Evolutionary conservation across 306 rosid species (phyloP).

Genomic region (Rosa persica): DNA sequence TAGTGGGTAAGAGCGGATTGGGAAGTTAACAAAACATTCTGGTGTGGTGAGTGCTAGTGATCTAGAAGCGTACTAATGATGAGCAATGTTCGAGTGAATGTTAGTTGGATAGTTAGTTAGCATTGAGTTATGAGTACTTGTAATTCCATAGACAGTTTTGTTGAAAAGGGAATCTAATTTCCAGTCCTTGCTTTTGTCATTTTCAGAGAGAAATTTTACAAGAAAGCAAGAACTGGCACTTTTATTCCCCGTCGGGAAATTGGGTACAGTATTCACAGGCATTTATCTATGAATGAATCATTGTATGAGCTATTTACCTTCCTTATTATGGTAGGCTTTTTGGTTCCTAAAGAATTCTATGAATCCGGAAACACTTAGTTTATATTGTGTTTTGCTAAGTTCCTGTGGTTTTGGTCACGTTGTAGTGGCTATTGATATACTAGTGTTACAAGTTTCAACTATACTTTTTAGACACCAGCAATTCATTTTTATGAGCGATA

Average conservation of each 20-base stretch:
- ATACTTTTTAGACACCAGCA: neutral
- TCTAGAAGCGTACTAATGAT: neutral
- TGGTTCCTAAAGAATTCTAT: neutral
- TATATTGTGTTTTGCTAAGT: neutral
- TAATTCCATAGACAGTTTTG: neutral
- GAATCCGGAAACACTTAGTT: no score
- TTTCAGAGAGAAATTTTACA: neutral
- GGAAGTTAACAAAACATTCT: neutral
- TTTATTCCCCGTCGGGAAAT: neutral
- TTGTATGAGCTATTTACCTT: neutral
- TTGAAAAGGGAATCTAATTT: neutral
- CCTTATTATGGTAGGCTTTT: neutral
- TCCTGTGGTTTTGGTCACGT: neutral
- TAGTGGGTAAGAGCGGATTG: neutral
- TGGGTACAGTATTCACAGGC: neutral
- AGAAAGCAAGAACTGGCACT: neutral
- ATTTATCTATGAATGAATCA: neutral
- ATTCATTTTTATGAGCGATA: neutral
- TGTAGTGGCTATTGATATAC: neutral
- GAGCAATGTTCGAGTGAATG: neutral
- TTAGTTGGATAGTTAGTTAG: neutral
- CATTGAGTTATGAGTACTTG: neutral
- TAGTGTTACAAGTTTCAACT: neutral
- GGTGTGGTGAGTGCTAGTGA: neutral
- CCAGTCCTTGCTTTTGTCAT: neutral